Conservation (phyloP, 2,329 filamentous ascomycete species). For the Metarhizium album region DNA sequence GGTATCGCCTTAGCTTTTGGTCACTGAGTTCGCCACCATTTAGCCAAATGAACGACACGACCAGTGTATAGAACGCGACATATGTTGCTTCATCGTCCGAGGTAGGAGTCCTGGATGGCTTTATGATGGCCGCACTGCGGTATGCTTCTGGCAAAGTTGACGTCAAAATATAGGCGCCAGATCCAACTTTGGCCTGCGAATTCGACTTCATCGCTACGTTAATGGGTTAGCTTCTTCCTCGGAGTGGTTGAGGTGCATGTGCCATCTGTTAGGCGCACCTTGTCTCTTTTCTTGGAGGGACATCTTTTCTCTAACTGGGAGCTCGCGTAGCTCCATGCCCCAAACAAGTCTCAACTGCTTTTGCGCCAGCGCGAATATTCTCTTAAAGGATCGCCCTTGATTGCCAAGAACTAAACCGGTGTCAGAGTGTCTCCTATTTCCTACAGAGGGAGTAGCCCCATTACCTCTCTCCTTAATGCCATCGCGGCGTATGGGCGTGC, state of each 20-base stretch:
- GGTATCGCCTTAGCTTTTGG: conserved; percentile 64
- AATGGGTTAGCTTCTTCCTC: conserved; percentile 7
- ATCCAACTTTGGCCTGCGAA: conserved; percentile 42
- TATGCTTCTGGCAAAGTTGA: conserved; percentile 61
- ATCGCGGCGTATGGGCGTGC: conserved; percentile 47
- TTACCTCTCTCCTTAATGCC: conserved; percentile 54
- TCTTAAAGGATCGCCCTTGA: conserved; percentile 59
- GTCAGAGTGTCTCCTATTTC: not conserved
- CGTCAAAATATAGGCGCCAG: conserved; percentile 66
- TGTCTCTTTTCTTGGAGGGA: conserved; percentile 68
- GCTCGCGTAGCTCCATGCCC: conserved; percentile 85
- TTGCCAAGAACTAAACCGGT: conserved; percentile 53
- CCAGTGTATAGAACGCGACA: conserved; percentile 66
- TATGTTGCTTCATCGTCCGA: conserved; percentile 66
- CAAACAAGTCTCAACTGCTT: conserved; percentile 58
- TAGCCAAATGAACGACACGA: conserved; percentile 68
- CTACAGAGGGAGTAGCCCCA: not conserved
- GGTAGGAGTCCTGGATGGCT: conserved; percentile 56
- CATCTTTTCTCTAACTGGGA: conserved; percentile 71
- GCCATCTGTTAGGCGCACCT: conserved; percentile 34
- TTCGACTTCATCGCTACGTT: conserved; percentile 31
- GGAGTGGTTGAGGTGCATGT: too few species aligned
- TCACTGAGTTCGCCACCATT: conserved; percentile 66
- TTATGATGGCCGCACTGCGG: conserved; percentile 54
- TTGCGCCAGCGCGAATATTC: conserved; percentile 70